Conservation (phyloP, 768 basidiomycete genomes). For the Lactarius trivialis region DNA sequence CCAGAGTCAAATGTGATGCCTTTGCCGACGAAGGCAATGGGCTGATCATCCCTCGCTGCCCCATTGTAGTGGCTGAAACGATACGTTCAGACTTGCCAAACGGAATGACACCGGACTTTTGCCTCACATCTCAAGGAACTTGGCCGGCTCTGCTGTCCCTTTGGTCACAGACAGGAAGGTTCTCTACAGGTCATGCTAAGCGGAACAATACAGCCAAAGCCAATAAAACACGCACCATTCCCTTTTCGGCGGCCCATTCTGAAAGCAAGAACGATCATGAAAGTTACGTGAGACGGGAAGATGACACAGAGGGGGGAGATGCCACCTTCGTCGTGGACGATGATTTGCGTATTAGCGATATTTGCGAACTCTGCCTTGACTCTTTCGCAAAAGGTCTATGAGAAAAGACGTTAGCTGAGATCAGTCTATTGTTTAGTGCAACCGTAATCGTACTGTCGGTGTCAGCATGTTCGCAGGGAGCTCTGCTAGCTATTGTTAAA, state of each 20-base stretch:
- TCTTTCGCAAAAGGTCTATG: slow-evolving; percentile 63
- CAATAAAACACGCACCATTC: slow-evolving; percentile 49
- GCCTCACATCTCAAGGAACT: slow-evolving; percentile 74
- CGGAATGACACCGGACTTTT: not conserved
- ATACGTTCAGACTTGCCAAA: not conserved
- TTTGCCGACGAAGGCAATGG: slow-evolving; percentile 77
- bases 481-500: slow-evolving; percentile 61
- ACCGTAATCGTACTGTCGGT: slow-evolving; percentile 49
- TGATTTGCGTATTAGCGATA: slow-evolving; percentile 59
- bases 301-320: not conserved
- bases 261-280: not conserved
- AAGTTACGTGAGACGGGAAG: not conserved
- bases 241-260: slow-evolving; percentile 81
- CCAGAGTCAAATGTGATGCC: slow-evolving; percentile 88
- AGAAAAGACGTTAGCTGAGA: slow-evolving; percentile 20
- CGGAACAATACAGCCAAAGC: not conserved
- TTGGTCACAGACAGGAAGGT: slow-evolving; percentile 84
- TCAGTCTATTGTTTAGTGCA: not conserved
- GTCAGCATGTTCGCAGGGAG: slow-evolving; percentile 82
- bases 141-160: slow-evolving; percentile 77
- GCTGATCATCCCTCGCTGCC: slow-evolving; percentile 47
- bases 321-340: slow-evolving; percentile 68
- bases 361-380: slow-evolving; percentile 60
- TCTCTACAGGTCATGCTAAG: slow-evolving; percentile 36
- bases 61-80: slow-evolving; percentile 69